Evolutionary conservation across 2,329 filamentous ascomycete species (phyloP), one percentile per base, ranked within the genome.

Genomic region (Bipolaris bicolor): DNA sequence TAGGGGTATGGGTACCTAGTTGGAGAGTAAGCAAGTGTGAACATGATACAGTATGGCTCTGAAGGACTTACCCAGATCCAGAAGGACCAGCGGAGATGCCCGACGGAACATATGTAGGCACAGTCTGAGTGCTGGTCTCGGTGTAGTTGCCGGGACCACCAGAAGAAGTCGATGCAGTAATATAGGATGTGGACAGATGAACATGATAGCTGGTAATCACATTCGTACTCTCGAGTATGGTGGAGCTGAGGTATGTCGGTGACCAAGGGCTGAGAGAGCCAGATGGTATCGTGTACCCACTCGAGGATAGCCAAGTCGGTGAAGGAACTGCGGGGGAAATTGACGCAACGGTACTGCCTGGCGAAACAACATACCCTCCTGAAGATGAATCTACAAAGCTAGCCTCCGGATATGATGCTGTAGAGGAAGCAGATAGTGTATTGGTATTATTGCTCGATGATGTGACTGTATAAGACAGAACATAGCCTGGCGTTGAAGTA

Each of bases 121-220:
- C 53, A 48, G 61, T 63, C 26, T 64, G 44, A n/a, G 60, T 64
- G 3, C 64, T 56, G 5, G 65, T 64, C 18, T 57, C 53, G 20
- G 61, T 65, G 26, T 52, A 55, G 18, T 58, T 57, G 41, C 26
- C 31, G 24, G 55, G 47, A 20, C 48, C 46, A 49, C 52, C 56
- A 11, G 58, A 49, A 15, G 56, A 37, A 45, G 58, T 45, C 2
- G 52, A 57, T 26, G 55, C 20, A 5, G 66, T 69, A 33, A 67
- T 46, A 47, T 66, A 60, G 22, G 63, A 71, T 7, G 65, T 70
- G 41, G 61, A 45, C 2, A 64, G 63, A 31, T 64, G 57, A 31
- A 64, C 70, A 55, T 68, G 41, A 56, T 64, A 61, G 62, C 65
- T 72, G 49, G 67, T 71, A 49, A 72, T 60, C 24, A 57, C 60